Conservation (phyloP, 2,329 filamentous ascomycete species). For the Colletotrichum australisinense region DNA sequence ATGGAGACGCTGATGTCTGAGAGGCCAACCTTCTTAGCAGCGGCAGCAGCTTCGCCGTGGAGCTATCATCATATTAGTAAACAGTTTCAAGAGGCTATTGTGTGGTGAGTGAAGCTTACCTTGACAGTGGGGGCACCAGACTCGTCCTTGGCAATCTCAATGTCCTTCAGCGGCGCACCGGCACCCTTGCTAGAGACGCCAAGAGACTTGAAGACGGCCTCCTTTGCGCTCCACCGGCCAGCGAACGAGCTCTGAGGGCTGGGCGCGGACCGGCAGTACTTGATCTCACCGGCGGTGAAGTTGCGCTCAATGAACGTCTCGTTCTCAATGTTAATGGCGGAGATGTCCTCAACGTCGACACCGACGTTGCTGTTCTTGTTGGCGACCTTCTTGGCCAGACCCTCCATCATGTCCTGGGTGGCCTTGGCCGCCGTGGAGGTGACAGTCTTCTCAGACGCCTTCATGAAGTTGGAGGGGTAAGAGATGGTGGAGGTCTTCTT, state of each 20-base stretch:
- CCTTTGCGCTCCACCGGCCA: constrained; percentile 96
- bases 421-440: constrained; percentile 64
- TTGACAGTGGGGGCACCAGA: constrained; percentile 85
- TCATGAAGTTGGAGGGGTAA: constrained; percentile 78
- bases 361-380: constrained; percentile 82
- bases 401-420: constrained; percentile 81
- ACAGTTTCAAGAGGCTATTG: too few relatives aligned
- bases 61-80: constrained; percentile 70
- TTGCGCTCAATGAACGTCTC: constrained; percentile 95
- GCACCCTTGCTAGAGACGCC: constrained; percentile 89
- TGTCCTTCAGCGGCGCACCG: constrained; percentile 91
- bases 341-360: constrained; percentile 92
- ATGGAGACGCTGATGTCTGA: constrained; percentile 94
- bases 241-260: constrained; percentile 91
- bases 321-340: constrained; percentile 90
- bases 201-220: constrained; percentile 97
- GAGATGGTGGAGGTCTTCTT: constrained; percentile 86
- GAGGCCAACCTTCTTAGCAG: constrained; percentile 87
- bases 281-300: constrained; percentile 86
- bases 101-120: constrained; percentile 68
- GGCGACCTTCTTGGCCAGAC: constrained; percentile 73
- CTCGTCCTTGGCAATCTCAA: constrained; percentile 87
- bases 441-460: constrained; percentile 68
- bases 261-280: constrained; percentile 85
- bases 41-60: constrained; percentile 83